Base-by-base conservation (phyloP, 305 asterid genomes). In the Fraxinus nigra region DNA sequence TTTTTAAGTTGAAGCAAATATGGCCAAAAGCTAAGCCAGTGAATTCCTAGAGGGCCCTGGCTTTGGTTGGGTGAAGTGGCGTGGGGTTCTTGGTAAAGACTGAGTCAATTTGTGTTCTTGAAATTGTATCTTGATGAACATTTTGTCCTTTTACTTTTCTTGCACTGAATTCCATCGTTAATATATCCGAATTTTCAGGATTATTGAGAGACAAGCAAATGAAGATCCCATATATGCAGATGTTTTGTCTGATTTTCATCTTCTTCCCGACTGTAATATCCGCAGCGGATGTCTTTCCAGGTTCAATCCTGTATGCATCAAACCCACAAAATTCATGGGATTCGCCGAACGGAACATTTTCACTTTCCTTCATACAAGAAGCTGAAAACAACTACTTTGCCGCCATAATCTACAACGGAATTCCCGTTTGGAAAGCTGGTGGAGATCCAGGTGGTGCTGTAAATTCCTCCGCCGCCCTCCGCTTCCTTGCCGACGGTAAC, bases 391-490 rank as follows among this genome's bases (percentile, higher is more conserved):
- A 51, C 5, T 86, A 78, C 61, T 89, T 87, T 46, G 95, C 94
- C 0, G 95, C 95, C 82, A 80, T 92, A 59, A 78, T 84, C 76
- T 94, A 85, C 63, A 86, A 86, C 35, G 87, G 86, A 2, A 78
- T 86, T 16, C 90, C 93, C n/a, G 81, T 92, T 74, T 93, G 97
- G 98, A 84, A 65, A 79, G 97, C 97, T 1, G 94, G 94, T 28
- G 92, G 89, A 16, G 86, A 81, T n/a, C 30, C 10, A 59, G 90
- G 88, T 26, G 93, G 91, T 2, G 90, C 90, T 2, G 92, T 86
- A 35, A 83, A 88, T 81, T 85, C 94, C 85, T 80, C 91, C 0
- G 97, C 92, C 33, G 77, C 90, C 34, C 90, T 94, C 59, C 89
- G 89, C 48, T 85, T 92, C 81, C 89, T 87, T 20, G 32, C 87